Percentiles rank a stretch among this genome's conserved stretches.
Evolutionary conservation across 2,329 filamentous ascomycete genomes (phyloP).

Genomic region (Diaporthe sp.): DNA sequence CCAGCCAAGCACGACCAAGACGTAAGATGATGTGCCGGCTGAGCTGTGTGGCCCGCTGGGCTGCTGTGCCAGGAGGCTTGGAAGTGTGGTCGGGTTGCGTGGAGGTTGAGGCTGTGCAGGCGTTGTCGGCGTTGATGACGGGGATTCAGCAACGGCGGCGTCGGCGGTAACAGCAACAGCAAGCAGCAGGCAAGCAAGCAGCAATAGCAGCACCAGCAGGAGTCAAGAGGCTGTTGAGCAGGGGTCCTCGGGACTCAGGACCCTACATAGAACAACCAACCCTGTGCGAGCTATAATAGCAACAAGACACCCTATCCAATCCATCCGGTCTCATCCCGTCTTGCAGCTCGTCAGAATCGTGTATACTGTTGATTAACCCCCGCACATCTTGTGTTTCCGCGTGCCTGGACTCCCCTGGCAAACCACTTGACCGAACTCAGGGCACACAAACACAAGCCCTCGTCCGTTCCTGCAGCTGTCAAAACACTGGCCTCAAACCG

Average conservation of each 20-base stretch:
- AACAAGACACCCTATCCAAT: background rate
- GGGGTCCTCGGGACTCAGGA: background rate
- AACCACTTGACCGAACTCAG: background rate
- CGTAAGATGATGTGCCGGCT: slow-evolving; percentile 25
- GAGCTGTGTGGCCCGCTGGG: slow-evolving; percentile 13
- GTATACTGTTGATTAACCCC: background rate
- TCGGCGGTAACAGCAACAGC: background rate
- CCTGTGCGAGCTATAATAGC: background rate
- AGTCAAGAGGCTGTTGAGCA: too few relatives aligned
- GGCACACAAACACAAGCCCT: slow-evolving; percentile 12
- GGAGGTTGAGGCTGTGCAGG: slow-evolving; percentile 25
- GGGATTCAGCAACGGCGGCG: background rate
- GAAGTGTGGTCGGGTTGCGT: slow-evolving; percentile 29
- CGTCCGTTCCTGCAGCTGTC: slow-evolving; percentile 29
- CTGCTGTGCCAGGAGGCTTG: slow-evolving; percentile 14
- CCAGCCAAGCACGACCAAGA: slow-evolving; percentile 27
- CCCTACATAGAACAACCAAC: background rate
- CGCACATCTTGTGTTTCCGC: slow-evolving; percentile 11
- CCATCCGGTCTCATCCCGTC: slow-evolving; percentile 15
- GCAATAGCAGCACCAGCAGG: background rate
- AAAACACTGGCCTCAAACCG: slow-evolving; percentile 29
- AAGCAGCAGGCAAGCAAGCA: background rate
- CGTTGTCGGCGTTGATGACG: background rate
- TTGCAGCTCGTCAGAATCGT: background rate
- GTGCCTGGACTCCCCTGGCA: slow-evolving; percentile 21